phyloP scores from a whole-genome alignment of 2,329 filamentous ascomycete genomes.

The Claviceps sp. region DNA sequence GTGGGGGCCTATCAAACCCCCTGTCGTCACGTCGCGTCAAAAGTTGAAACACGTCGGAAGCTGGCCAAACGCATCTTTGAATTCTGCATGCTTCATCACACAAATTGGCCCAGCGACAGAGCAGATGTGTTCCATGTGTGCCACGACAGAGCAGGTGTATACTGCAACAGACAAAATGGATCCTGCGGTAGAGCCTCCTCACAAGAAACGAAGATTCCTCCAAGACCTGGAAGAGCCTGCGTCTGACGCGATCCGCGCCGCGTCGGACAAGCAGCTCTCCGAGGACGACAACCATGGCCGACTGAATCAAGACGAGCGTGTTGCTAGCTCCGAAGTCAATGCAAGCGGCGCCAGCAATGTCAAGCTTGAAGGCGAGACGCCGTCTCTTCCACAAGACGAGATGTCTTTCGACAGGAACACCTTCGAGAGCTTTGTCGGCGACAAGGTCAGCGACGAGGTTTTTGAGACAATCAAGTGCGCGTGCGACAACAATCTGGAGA shows the following conservation, averaged over 20 bases:
- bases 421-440: constrained; percentile 48
- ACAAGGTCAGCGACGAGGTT: constrained; percentile 35
- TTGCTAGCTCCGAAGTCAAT: constrained; percentile 6
- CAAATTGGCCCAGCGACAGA: constrained; percentile 23
- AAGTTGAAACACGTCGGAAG: background rate
- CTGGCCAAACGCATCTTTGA: background rate
- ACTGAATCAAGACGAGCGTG: constrained; percentile 8
- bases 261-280: constrained; percentile 13
- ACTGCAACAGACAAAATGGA: constrained; percentile 10
- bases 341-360: constrained; percentile 4
- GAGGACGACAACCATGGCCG: constrained; percentile 11
- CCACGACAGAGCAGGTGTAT: too few relatives aligned
- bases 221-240: constrained; percentile 19
- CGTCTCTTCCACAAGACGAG: constrained; percentile 12
- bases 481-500: constrained; percentile 45
- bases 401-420: constrained; percentile 40
- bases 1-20: too few relatives aligned
- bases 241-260: constrained; percentile 13
- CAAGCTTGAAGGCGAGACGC: constrained; percentile 6
- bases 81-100: constrained; percentile 18
- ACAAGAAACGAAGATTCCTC: constrained; percentile 30
- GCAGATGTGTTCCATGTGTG: too few relatives aligned
- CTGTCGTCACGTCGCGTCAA: too few relatives aligned
- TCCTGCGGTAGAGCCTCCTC: constrained; percentile 28
- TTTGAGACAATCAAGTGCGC: constrained; percentile 37